phyloP scores from a whole-genome alignment of 2,329 filamentous ascomycete species.

The Fusarium pseudonygamai region DNA sequence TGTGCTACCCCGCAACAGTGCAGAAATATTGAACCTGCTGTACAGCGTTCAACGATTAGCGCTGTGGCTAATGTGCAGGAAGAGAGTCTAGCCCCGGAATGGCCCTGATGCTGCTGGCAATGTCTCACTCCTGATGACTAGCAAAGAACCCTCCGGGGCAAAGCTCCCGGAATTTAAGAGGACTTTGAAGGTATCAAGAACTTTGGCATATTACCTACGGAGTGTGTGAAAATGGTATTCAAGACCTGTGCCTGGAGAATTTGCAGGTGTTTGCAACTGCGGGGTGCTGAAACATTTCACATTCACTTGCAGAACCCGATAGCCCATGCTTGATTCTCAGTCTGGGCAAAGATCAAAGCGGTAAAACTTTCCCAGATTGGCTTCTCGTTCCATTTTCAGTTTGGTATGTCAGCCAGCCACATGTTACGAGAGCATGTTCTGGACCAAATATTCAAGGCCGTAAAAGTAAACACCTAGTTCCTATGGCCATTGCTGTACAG shows the following conservation, averaged over 20 bases:
- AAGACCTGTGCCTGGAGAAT: background rate
- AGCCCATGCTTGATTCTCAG: too few relatives aligned
- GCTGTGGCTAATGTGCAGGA: background rate
- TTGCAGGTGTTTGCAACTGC: too few relatives aligned
- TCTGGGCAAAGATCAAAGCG: background rate
- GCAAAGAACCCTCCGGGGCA: background rate
- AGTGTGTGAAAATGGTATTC: background rate
- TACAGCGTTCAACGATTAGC: background rate
- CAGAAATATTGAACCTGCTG: background rate
- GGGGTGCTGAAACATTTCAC: too few relatives aligned
- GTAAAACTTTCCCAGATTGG: background rate
- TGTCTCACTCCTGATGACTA: background rate
- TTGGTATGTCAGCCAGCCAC: background rate
- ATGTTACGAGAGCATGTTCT: background rate
- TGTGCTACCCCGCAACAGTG: background rate
- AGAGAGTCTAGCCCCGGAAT: background rate
- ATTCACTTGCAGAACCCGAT: too few relatives aligned
- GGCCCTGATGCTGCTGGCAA: background rate
- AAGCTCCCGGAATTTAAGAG: background rate
- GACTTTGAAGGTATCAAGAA: too few relatives aligned
- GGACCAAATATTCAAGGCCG: background rate
- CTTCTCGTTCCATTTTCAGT: fast-evolving
- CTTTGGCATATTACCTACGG: too few relatives aligned
- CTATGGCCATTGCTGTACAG: background rate
- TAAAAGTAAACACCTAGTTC: fast-evolving